Evolutionary conservation across 2,329 filamentous ascomycete species (phyloP).

Genomic region (Aspergillus sp.): DNA sequence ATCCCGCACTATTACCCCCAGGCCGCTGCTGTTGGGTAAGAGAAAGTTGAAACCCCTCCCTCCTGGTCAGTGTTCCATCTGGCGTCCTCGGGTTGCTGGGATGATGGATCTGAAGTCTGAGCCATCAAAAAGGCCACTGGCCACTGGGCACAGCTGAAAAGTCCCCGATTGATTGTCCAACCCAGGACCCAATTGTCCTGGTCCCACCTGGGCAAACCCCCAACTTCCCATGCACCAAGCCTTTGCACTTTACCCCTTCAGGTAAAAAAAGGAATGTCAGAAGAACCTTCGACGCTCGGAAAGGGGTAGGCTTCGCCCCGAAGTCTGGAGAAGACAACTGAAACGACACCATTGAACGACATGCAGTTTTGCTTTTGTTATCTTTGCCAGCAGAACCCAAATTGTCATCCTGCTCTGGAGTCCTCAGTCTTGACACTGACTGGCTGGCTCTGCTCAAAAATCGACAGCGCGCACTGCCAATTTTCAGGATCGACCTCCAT

Average conservation of each 20-base stretch:
- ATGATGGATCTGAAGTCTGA: neutral
- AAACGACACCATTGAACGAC: constrained; percentile 6
- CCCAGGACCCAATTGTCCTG: constrained; percentile 1
- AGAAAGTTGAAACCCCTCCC: neutral
- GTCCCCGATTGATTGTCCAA: constrained; percentile 17
- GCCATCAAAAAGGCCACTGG: constrained; percentile 1
- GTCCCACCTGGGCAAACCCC: constrained; percentile 13
- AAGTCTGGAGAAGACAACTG: constrained; percentile 14
- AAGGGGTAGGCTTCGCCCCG: constrained; percentile 7
- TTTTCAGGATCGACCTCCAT: neutral
- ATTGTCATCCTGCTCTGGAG: neutral
- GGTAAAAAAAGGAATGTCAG: constrained; percentile 1
- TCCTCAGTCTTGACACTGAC: neutral
- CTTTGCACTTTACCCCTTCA: constrained; percentile 1
- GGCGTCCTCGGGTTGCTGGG: neutral
- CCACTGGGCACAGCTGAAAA: neutral
- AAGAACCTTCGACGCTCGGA: constrained; percentile 13
- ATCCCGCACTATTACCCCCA: neutral
- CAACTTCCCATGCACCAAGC: neutral
- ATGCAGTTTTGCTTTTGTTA: constrained; percentile 3
- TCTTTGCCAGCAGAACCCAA: neutral
- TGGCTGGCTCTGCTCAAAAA: neutral
- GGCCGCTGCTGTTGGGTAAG: neutral
- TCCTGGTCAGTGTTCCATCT: neutral
- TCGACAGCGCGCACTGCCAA: neutral